phyloP scores from a whole-genome alignment of 345 rosid species.

The Brassica carinata region DNA sequence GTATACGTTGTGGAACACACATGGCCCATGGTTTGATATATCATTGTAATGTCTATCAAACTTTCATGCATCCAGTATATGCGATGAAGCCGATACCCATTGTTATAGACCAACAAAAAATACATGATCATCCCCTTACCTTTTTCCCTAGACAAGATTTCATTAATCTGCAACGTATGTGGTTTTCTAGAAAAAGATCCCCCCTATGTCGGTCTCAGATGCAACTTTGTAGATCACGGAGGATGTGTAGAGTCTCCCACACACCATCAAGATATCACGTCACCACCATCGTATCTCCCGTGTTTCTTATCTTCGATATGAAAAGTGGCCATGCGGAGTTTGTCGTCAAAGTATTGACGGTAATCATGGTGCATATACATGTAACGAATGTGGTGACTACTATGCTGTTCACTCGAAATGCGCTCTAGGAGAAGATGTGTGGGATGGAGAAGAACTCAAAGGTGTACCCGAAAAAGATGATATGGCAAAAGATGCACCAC shows the following conservation, averaged over 20 bases:
- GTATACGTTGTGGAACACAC: background rate
- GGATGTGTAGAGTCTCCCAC: background rate
- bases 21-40: background rate
- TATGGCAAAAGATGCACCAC: background rate
- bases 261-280: conserved; percentile 10
- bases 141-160: background rate
- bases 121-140: background rate
- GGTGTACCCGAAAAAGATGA: background rate
- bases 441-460: background rate
- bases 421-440: background rate
- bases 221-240: conserved; percentile 6
- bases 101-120: background rate
- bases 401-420: conserved; percentile 10
- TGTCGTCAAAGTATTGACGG: background rate
- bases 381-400: background rate
- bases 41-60: background rate
- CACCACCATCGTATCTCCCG: conserved; percentile 10
- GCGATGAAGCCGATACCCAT: background rate
- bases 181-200: background rate
- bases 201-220: background rate
- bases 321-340: background rate
- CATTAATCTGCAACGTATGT: conserved; percentile 14
- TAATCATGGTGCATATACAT: conserved; percentile 5
- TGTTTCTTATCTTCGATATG: background rate
- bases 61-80: background rate